Conservation (phyloP, 345 rosid genomes). For the Corchorus capsularis region DNA sequence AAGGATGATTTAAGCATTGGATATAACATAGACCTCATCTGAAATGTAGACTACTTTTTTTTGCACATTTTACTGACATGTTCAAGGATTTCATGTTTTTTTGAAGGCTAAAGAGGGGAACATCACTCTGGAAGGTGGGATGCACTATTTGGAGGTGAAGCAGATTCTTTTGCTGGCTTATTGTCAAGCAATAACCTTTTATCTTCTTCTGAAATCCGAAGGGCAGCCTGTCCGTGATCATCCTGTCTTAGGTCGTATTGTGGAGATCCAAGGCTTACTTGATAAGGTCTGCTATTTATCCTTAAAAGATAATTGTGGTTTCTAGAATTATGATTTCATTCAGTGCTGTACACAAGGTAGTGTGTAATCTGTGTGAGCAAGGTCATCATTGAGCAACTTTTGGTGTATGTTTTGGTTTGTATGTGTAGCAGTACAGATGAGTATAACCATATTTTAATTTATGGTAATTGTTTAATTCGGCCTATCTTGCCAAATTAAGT, state of each 20-base stretch:
- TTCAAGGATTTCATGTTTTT: constrained; percentile 16
- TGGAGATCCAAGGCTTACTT: constrained; percentile 69
- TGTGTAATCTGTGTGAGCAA: not conserved
- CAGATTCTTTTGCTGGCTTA: constrained; percentile 77
- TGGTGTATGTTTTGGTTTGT: not conserved
- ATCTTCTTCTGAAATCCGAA: constrained; percentile 92
- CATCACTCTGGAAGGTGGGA: constrained; percentile 44
- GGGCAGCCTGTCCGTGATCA: constrained; percentile 89
- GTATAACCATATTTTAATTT: not conserved
- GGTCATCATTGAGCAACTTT: not conserved
- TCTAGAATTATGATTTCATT: constrained; percentile 1
- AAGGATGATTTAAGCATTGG: not conserved
- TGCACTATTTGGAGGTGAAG: constrained; percentile 75
- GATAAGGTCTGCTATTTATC: constrained; percentile 61
- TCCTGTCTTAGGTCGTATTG: constrained; percentile 88
- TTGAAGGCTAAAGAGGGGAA: constrained; percentile 56
- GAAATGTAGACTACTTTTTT: not conserved
- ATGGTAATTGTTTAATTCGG: not conserved
- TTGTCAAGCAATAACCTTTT: constrained; percentile 87
- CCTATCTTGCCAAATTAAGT: not conserved
- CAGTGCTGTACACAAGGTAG: not conserved
- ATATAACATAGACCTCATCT: not conserved
- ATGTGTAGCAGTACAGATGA: not conserved
- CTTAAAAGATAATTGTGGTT: not conserved
- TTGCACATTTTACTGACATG: not conserved